A percentile compares a stretch with the other conserved stretches of the same genome.
phyloP scores from a whole-genome alignment of 345 rosid species.

The Eucalyptus microcorys region DNA sequence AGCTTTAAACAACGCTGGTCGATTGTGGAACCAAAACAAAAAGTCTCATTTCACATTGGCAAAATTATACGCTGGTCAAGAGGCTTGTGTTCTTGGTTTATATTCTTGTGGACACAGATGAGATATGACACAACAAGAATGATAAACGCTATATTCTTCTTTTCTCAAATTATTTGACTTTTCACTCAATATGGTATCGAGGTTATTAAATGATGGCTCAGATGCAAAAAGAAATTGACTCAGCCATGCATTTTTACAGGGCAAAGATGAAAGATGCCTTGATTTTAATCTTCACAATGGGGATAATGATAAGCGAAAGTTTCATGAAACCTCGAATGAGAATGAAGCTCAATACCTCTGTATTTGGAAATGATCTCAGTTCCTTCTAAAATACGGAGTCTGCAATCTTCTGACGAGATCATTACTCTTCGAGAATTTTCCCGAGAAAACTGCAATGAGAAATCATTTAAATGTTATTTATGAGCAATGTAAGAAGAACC shows the following conservation, averaged over 20 bases:
- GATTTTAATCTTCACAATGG: neutral
- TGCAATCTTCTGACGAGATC: conserved; percentile 78
- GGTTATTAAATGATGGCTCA: neutral
- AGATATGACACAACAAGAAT: neutral
- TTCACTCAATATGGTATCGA: neutral
- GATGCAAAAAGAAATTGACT: neutral
- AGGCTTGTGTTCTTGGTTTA: neutral
- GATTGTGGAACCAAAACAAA: neutral
- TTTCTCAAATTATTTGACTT: neutral
- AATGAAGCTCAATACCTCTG: conserved; percentile 31
- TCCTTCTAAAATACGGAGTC: conserved; percentile 51
- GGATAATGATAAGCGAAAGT: neutral
- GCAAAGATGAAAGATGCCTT: neutral
- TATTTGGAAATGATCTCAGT: conserved; percentile 41
- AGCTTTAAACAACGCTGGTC: neutral
- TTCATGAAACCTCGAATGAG: neutral
- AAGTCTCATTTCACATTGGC: neutral
- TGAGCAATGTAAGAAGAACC: neutral
- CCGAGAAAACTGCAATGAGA: conserved; percentile 39
- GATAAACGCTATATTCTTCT: neutral
- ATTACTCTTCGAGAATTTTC: conserved; percentile 38
- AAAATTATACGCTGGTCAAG: neutral
- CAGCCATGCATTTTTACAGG: neutral
- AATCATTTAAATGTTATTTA: neutral
- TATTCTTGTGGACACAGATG: neutral